Evolutionary conservation across 2,329 filamentous ascomycete species (phyloP).

Genomic region (Hypocreales sp.): DNA sequence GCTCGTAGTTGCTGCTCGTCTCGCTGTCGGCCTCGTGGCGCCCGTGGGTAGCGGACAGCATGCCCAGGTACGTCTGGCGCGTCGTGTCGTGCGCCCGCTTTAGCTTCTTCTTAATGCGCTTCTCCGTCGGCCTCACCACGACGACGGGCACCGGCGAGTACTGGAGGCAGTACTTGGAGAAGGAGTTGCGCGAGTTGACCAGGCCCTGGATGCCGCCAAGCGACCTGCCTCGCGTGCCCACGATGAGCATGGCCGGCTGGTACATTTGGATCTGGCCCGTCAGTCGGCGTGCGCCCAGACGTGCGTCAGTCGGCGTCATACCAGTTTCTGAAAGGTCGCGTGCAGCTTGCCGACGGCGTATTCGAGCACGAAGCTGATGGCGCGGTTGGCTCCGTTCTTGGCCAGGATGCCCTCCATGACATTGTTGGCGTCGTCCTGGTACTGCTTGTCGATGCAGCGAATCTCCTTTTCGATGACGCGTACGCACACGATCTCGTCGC

Average conservation of each 20-base stretch:
- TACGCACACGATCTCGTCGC: slow-evolving; percentile 84
- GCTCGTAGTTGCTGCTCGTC: slow-evolving; percentile 34
- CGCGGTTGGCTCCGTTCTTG: slow-evolving; percentile 66
- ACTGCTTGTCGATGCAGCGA: slow-evolving; percentile 52
- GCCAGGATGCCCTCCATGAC: slow-evolving; percentile 62
- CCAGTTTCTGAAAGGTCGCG: slow-evolving; percentile 79
- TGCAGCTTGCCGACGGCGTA: slow-evolving; percentile 82
- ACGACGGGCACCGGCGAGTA: slow-evolving; percentile 89
- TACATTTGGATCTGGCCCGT: slow-evolving; percentile 84
- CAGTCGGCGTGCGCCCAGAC: too few relatives aligned
- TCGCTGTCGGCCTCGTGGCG: slow-evolving; percentile 43
- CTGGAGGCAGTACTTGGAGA: slow-evolving; percentile 89
- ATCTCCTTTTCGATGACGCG: slow-evolving; percentile 75
- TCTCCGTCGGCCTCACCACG: slow-evolving; percentile 74
- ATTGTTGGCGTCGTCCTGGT: slow-evolving; percentile 59
- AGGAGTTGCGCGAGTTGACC: slow-evolving; percentile 62
- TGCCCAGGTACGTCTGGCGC: slow-evolving; percentile 61
- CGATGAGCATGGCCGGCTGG: slow-evolving; percentile 79
- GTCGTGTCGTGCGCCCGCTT: slow-evolving; percentile 67
- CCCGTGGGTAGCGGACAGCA: slow-evolving; percentile 49
- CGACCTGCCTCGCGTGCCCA: slow-evolving; percentile 74
- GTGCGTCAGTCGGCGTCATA: too few relatives aligned
- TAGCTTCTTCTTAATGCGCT: slow-evolving; percentile 77
- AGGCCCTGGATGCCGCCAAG: slow-evolving; percentile 76
- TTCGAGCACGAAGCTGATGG: slow-evolving; percentile 74